Evolutionary conservation across 495 filamentous ascomycete species (phyloP).

Genomic region (Penicillium longicatenatum): DNA sequence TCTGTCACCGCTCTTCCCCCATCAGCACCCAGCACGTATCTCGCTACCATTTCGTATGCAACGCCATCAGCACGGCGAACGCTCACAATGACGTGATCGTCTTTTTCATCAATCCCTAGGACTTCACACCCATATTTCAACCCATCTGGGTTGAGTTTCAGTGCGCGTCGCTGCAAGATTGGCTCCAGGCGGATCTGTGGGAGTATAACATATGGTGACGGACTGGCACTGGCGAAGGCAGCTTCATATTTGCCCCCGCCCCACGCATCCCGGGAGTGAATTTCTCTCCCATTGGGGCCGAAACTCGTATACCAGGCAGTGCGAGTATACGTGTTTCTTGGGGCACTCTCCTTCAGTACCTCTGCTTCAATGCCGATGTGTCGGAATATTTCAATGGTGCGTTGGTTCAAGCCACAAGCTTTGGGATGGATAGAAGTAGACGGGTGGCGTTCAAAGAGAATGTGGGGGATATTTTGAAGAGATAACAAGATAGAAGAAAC

Average conservation of each 20-base stretch:
- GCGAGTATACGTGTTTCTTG: conserved; percentile 11
- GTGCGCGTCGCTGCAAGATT: conserved; percentile 17
- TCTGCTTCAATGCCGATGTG: conserved; percentile 15
- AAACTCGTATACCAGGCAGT: conserved; percentile 20
- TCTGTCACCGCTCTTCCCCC: conserved; percentile 13
- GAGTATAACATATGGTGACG: conserved; percentile 13
- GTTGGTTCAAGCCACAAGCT: conserved; percentile 29
- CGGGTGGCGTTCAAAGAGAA: conserved; percentile 26
- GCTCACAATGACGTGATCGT: too few relatives aligned
- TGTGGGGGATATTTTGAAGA: conserved; percentile 17
- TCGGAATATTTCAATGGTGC: conserved; percentile 30
- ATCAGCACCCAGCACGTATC: too few relatives aligned
- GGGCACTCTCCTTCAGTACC: conserved; percentile 14
- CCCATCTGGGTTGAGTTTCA: conserved; percentile 19
- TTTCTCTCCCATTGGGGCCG: conserved; percentile 13
- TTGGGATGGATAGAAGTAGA: conserved; percentile 30
- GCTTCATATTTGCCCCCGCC: conserved; percentile 17
- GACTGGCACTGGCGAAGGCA: conserved; percentile 16
- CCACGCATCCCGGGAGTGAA: conserved; percentile 21
- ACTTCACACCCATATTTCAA: conserved; percentile 16
- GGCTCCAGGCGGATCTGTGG: conserved; percentile 24
- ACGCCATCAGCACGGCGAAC: too few relatives aligned
- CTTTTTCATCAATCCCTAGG: not conserved
- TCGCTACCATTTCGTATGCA: too few relatives aligned
- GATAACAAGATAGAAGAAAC: conserved; percentile 27